A percentile compares a stretch with the other conserved stretches of the same genome.
Evolutionary conservation across 2,329 filamentous ascomycete genomes (phyloP).

Genomic region (Trichoderma sp.): DNA sequence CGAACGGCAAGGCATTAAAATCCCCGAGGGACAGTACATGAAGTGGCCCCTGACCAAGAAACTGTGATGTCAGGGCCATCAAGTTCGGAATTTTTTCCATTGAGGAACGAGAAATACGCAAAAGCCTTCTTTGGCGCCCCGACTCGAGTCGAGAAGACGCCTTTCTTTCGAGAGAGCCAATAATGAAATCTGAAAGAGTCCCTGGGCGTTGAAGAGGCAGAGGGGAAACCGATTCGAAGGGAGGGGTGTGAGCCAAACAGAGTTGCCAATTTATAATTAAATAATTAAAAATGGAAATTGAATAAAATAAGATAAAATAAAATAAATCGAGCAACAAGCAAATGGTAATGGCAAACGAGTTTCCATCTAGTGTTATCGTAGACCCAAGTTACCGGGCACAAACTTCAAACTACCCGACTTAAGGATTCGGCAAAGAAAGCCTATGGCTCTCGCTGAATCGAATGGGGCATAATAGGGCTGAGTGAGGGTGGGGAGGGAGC

Average conservation of each 20-base stretch:
- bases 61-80: not conserved
- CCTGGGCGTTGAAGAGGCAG: not conserved
- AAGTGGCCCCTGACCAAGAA: not conserved
- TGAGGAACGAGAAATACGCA: not conserved
- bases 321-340: not conserved
- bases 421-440: too few species aligned
- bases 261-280: not conserved
- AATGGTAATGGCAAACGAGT: conserved; percentile 20
- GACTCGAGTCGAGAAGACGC: not conserved
- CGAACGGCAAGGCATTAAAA: not conserved
- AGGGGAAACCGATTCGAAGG: not conserved
- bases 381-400: not conserved
- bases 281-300: not conserved
- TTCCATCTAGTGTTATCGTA: conserved; percentile 5
- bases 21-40: not conserved
- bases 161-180: not conserved
- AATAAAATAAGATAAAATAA: not conserved
- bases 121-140: not conserved
- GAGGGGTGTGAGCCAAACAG: conserved; percentile 10
- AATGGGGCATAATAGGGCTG: conserved; percentile 9
- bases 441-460: not conserved
- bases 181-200: conserved; percentile 2
- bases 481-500: conserved; percentile 14
- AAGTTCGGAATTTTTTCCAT: not conserved
- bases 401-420: not conserved